Evolutionary conservation across 495 filamentous ascomycete species (phyloP), one percentile per base, ranked within the genome.

Genomic region (Penicillium angulare): DNA sequence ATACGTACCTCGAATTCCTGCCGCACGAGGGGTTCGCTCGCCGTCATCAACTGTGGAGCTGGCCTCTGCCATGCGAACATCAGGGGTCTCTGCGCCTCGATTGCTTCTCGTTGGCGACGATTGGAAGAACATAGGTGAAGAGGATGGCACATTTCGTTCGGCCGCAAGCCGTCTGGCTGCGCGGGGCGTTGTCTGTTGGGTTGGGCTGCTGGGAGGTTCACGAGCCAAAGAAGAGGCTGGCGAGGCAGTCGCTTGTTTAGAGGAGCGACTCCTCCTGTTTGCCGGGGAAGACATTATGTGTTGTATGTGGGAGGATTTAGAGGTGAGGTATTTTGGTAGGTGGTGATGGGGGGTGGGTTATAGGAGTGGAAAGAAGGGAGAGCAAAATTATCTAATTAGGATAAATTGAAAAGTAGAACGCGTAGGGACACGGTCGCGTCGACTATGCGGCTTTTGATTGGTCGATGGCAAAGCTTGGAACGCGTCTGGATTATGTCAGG

Each of bases 51-150:
- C 74, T 16, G 75, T 71, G 4, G 80, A 90, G 71, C 85, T 89
- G 29, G 82, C 76, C 31, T 72, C 70, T 17, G 72, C 75, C 66
- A 82, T 78, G 35, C 68, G 73, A 23, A 69, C 73, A 52, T 74
- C 70, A 27, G 72, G 72, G 24, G 78, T 83, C 61, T 80, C 80
- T 59, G 82, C 77, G 53, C 62, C 77, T 57, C 73, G 79, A 52
- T 67, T 74, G 43, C 71, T 79, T 57, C 75, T 79, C 9, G 72
- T 78, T 3, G 90, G 86, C 12, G 90, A 91, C 1, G 90, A 93
- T 49, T 84, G 83, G 66, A 85, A 93, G 65, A 89, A 88, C 50
- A 95, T 78, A 22, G 91, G 91, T 21, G 90, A 95, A 3, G 90
- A 93, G 3, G 84, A 84, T 23, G 76, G 64, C 0, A 70, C 53